Evolutionary conservation across 805 yeast genomes (phyloP).

Genomic region (Wickerhamomyces bisporus): DNA sequence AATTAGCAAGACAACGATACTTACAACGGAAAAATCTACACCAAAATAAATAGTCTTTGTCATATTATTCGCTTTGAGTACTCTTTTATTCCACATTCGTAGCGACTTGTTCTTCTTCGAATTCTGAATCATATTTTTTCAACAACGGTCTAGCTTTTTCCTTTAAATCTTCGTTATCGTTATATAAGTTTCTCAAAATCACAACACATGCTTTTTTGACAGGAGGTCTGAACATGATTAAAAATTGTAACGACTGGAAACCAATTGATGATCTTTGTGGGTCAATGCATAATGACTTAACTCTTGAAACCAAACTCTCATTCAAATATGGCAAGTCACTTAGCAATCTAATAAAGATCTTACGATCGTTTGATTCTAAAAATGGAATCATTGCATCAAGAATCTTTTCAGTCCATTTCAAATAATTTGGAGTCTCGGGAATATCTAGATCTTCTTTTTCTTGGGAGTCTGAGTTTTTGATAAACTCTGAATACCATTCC

Average conservation of each 20-base stretch:
- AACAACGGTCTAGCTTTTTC: conserved; percentile 42
- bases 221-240: conserved; percentile 90
- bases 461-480: conserved; percentile 24
- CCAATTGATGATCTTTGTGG: conserved; percentile 82
- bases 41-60: neutral
- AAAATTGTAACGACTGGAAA: conserved; percentile 71
- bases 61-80: neutral
- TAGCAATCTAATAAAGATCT: conserved; percentile 67
- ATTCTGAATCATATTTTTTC: conserved; percentile 35
- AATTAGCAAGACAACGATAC: conserved; percentile 14
- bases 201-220: conserved; percentile 48
- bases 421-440: conserved; percentile 47
- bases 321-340: conserved; percentile 61
- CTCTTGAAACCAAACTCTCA: conserved; percentile 52
- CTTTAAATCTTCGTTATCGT: conserved; percentile 43
- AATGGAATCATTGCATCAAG: conserved; percentile 81
- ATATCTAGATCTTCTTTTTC: conserved; percentile 15
- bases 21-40: conserved; percentile 7
- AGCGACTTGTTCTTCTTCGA: conserved; percentile 6
- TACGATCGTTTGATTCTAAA: conserved; percentile 75
- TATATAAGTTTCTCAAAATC: conserved; percentile 43
- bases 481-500: conserved; percentile 74
- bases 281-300: conserved; percentile 74
- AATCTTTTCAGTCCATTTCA: conserved; percentile 63
- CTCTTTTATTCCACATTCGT: too few relatives aligned